Evolutionary conservation across 148 eudicot species (phyloP), one percentile per base, ranked within the genome.

Genomic region (Fallopia convolvulus): DNA sequence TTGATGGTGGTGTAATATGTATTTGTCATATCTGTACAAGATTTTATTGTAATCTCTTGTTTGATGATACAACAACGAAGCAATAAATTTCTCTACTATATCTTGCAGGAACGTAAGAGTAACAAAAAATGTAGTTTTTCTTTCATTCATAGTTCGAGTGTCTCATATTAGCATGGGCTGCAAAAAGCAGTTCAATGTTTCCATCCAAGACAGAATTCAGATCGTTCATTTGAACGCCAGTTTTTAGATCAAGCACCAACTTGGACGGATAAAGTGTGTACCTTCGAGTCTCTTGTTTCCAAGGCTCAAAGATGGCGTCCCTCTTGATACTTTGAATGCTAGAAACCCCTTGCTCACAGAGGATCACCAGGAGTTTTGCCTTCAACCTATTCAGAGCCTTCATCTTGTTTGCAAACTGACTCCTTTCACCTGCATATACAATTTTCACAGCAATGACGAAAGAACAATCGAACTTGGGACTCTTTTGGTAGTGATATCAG

Each of bases 331-430:
- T 79, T 70, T 78, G 75, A 15, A 87, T 75, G 56, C 44, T 71
- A 17, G 86, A 75, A 23, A 83, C 44, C 68, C 92, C 89, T 82
- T 89, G 96, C 75, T 88, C 90, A 6, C 63, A 79, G 87, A 89
- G 23, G 36, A 86, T 77, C 32, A 85, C 81, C 6, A 89, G 90
- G 48, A 94, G 92, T 74, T 86, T 92, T 8, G 96, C 97, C 80
- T 89, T 94, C 79, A 94, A 79, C 30, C 92, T 90, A 23, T 94
- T 94, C 55, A 90, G 88, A 11, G 97, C 93, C 85, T 92, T 94
- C 70, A 90, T 83, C 84, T 92, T 90, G 87, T 94, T 94, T 3
- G 90, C 89, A 78, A 92, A 88, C 39, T 41, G 79, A 83, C 83
- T 92, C 78, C 98, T 89, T 80, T 94, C 98, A 32, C 97, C 98